Conservation (phyloP, 192 early-diverging fungal species). For the Backusella circina region DNA sequence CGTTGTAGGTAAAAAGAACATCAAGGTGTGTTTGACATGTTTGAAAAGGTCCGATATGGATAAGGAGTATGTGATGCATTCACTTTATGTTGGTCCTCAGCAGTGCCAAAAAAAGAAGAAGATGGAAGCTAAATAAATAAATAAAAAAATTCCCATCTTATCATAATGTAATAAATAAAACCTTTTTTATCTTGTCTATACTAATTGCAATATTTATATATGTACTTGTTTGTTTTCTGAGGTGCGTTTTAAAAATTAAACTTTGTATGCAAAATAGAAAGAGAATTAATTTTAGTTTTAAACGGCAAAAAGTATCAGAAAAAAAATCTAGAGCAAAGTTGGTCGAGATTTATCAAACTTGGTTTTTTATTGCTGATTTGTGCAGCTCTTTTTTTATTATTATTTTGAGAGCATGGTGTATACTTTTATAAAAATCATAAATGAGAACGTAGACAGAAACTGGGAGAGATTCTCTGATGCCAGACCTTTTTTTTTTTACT, state of each 20-base stretch:
- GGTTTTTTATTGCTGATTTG: too few relatives aligned
- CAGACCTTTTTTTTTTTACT: background rate
- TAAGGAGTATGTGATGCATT: conserved; percentile 10
- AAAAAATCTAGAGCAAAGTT: background rate
- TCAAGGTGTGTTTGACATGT: conserved; percentile 30
- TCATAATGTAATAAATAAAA: background rate
- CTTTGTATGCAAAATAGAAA: background rate
- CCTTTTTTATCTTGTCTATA: background rate
- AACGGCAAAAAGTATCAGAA: background rate
- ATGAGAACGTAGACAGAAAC: too few relatives aligned
- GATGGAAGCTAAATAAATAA: too few relatives aligned
- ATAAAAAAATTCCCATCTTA: too few relatives aligned
- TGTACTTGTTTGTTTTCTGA: too few relatives aligned
- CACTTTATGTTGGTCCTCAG: conserved; percentile 19
- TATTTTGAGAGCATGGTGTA: too few relatives aligned
- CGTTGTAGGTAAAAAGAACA: conserved; percentile 21
- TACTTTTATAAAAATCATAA: too few relatives aligned
- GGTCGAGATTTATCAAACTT: too few relatives aligned
- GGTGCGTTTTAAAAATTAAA: too few relatives aligned
- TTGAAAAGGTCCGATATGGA: conserved; percentile 28
- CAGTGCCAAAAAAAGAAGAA: background rate
- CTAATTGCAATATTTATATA: too few relatives aligned
- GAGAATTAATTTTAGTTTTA: background rate
- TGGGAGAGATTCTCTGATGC: too few relatives aligned
- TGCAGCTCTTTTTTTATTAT: too few relatives aligned